Evolutionary conservation across 1,284 basidiomycete genomes (phyloP), one percentile per base, ranked within the genome.

Genomic region (Pseudozyma sp.): DNA sequence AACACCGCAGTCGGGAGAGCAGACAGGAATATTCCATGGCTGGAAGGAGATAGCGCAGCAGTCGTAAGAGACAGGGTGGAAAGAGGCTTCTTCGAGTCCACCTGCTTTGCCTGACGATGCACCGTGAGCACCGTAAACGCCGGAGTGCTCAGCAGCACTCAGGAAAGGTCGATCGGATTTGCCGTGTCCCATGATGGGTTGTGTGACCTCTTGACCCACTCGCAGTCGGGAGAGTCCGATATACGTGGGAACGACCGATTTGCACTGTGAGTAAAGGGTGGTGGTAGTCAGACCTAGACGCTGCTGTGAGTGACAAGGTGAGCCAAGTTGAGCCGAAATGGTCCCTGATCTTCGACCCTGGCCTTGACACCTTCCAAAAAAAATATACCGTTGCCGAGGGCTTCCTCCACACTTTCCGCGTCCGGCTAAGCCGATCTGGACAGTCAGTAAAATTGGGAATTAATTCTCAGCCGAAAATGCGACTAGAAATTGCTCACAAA

Each of bases 31-130:
- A 21, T 88, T 88, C 85, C 97, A 97, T 1, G 92, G 93, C 83
- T 96, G 94, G 73, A 96, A 92, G 8, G 94, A 94, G 38, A 97
- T 89, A 0, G 94, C 91, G 78, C 95, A 98, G 80, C 92, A 96
- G 86, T 97, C 94, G 79, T 93, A 95, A 8, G 93, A 92, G 1
- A 92, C 71, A 11, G 75, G 63, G 39, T 92, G 63, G 88, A 87
- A 61, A 13, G 60, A 44, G 13, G 64, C 57, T 45, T 61, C 35
- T 88, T 83, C 89, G 88, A 11, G 89, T 88, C 89, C 52, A 16
- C 42, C 67, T 19, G 10, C 44, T 19, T 68, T 76, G 47, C 78
- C 81, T 1, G 71, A 68, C 9, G 70, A 70, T 8, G 81, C 80
- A 9, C 61, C 56, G 59, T 80, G 80, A 25, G 70, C 60, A 11